phyloP scores from a whole-genome alignment of 495 filamentous ascomycete genomes.

The Penicillium desertorum region DNA sequence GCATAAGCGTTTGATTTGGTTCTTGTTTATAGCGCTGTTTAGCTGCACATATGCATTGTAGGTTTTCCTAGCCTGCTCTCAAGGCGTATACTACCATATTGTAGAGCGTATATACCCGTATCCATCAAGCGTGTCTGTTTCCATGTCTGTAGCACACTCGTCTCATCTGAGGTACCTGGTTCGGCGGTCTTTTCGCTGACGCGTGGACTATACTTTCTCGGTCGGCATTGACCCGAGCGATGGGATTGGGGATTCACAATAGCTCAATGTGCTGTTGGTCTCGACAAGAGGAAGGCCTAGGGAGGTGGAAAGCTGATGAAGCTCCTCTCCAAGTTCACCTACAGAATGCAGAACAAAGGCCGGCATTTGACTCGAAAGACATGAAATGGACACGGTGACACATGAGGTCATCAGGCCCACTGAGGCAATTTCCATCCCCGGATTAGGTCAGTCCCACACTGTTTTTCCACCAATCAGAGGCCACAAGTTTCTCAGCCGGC shows the following conservation, averaged over 20 bases:
- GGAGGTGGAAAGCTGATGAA: background rate
- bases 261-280: background rate
- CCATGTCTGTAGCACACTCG: background rate
- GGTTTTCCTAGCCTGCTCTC: background rate
- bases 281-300: background rate
- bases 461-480: constrained; percentile 24
- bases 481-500: constrained; percentile 17
- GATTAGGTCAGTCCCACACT: constrained; percentile 13
- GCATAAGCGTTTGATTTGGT: background rate
- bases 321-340: background rate
- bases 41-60: background rate
- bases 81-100: background rate
- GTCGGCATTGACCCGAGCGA: constrained; percentile 21
- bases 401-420: constrained; percentile 22
- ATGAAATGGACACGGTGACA: background rate
- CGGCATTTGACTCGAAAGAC: constrained; percentile 21
- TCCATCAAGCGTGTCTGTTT: background rate
- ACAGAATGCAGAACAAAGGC: constrained; percentile 13
- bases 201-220: constrained; percentile 10
- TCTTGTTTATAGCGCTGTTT: background rate
- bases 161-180: constrained; percentile 9
- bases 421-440: constrained; percentile 17
- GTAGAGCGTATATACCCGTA: too few relatives aligned
- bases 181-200: too few relatives aligned
- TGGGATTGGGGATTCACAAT: background rate